phyloP scores from a whole-genome alignment of 495 filamentous ascomycete species.

The Friedmanniomyces endolithicus region DNA sequence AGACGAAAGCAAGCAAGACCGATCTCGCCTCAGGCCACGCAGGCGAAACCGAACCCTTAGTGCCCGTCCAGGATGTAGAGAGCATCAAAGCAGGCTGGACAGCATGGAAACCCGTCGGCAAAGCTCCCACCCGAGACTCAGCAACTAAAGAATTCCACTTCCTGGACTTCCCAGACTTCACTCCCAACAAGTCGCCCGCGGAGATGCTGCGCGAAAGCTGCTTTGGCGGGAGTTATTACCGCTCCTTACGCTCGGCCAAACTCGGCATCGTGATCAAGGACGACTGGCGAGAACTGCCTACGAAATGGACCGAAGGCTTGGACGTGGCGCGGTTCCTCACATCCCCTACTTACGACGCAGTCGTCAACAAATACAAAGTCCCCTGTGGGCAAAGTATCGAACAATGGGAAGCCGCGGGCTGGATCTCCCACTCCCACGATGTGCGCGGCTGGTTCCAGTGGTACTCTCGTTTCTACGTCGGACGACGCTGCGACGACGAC shows the following conservation, averaged over 20 bases:
- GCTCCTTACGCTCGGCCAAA: constrained; percentile 30
- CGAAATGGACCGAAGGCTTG: constrained; percentile 31
- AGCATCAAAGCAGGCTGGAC: constrained; percentile 31
- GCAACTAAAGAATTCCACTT: constrained; percentile 33
- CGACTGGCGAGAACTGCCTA: constrained; percentile 35
- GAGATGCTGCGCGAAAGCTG: constrained; percentile 36
- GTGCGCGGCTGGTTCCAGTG: constrained; percentile 42
- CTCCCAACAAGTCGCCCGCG: constrained; percentile 38
- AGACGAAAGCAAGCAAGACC: not conserved
- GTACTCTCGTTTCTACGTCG: constrained; percentile 39
- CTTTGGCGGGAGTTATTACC: constrained; percentile 40
- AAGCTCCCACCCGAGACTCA: constrained; percentile 30
- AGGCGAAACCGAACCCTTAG: constrained; percentile 4
- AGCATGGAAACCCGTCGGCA: constrained; percentile 29
- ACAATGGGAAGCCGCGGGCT: constrained; percentile 39
- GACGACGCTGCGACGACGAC: constrained; percentile 38
- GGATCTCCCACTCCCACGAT: constrained; percentile 37
- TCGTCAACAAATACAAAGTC: constrained; percentile 38
- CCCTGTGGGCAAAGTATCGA: constrained; percentile 39
- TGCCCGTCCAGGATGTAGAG: constrained; percentile 24
- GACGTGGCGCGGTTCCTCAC: constrained; percentile 29
- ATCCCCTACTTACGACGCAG: constrained; percentile 29
- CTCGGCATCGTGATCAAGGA: constrained; percentile 31
- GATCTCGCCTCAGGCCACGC: not conserved
- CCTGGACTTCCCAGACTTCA: constrained; percentile 31